Base-by-base conservation (phyloP, 2,329 filamentous ascomycete genomes). In the Lomentospora prolificans region DNA sequence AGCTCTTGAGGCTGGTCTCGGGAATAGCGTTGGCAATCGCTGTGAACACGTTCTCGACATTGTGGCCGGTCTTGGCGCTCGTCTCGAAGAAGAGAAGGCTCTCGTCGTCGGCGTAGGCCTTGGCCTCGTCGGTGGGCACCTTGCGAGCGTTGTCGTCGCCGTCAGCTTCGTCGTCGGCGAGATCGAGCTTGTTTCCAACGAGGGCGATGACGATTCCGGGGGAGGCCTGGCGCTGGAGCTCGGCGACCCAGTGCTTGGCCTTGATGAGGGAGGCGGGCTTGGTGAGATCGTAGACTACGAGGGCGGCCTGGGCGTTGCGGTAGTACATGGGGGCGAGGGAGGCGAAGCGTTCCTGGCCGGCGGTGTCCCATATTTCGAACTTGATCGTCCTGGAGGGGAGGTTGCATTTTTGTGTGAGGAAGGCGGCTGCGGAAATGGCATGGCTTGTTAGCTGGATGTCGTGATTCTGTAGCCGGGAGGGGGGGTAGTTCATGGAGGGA, bases 241-340 rank as follows among this genome's bases (percentile, higher is more conserved):
- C 92, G 57, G 92, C 92, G 56, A 99, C 91, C 92, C 92, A 99
- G 78, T 97, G 92, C 75, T 95, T 95, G 55, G 94, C 94, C 76
- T 99, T 97, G 72, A 90, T 84, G 63, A 99, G 85, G 51, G 90
- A 96, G 52, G 90, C 94, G 46, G 91, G 88, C 73, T 97, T 97
- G 60, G 94, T 99, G 65, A 99, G 85, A 69, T 99, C 92, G 82
- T 97, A 99, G 69, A 97, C 92, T 60, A 99, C 92, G 63, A 99
- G 87, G 12, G 94, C 94, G 61, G 91, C 90, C 75, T 97, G 92
- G 53, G 94, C 94, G 70, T 99, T 97, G 73, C 92, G 90, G 78
- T 97, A 97, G 81, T 99, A 99, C 94, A 97, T 97, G 65, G 92
- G 94, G 54, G 94, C 94, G 59, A 97, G 83, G 53, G 89, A 95